Base-by-base conservation (phyloP, 164 flowering plant genomes). In the Echeveria elegans region DNA sequence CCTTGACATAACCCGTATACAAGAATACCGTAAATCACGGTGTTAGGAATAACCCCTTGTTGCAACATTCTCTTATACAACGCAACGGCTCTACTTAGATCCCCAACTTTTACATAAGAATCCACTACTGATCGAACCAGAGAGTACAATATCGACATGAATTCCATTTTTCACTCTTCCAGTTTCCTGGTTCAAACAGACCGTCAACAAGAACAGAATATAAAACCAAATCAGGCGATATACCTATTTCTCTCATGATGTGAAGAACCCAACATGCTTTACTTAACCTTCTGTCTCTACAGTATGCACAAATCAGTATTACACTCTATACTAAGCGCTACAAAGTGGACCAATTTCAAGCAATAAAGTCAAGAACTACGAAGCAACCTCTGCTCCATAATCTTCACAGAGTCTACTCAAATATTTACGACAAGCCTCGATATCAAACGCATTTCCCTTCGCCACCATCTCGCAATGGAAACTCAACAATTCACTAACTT, bases 101-200 rank as follows among this genome's bases (percentile, higher is more conserved):
- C 71, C 48, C 89, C 84, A 47, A 11, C 53, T 65, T 69, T 78
- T 45, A 75, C 73, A 70, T 74, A 79, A 10, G 82, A 77, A 76
- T 83, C 84, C 56, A 83, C 77, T 28, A 82, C 59, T 38, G 83
- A 78, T 68, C n/a, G n/a, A n/a, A n/a, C 86, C 78, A 64, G 79
- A 82, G 58, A 72, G 64, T 29, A 83, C 87, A 18, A 79, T 76
- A 71, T 85, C 87, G 43, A 77, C 73, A 71, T 73, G 77, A 67
- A 82, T 12, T 38, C 82, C 84, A 26, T 38, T 64, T 34, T 47
- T 73, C 18, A 82, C 67, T 82, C 82, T 28, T 75, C 72, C 30
- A 80, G 59, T 43, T 73, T 74, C 29, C 82, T 80, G 5, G 28
- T 78, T 72, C 77, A 21, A 81, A 76, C 60, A 75, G 74, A 38